Evolutionary conservation across 306 rosid species (phyloP).

Genomic region (Lablab purpureus): DNA sequence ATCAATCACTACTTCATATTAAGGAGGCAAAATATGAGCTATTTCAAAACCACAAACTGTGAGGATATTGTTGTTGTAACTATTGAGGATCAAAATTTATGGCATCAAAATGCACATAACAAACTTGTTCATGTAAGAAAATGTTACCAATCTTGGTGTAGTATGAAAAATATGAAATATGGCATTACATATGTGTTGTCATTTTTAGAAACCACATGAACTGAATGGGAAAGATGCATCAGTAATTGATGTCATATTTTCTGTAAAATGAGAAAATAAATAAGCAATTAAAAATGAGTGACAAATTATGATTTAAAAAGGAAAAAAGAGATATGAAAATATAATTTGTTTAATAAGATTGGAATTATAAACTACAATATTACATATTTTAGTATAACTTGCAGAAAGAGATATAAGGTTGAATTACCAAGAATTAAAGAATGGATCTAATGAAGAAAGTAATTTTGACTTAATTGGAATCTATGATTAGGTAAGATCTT

Average conservation of each 20-base stretch:
- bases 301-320: not conserved
- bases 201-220: not conserved
- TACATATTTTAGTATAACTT: not conserved
- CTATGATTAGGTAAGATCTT: too few species aligned
- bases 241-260: constrained; percentile 45
- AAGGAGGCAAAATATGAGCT: too few species aligned
- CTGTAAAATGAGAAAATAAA: constrained; percentile 44
- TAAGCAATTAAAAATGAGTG: not conserved
- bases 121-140: constrained; percentile 34
- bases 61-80: too few species aligned
- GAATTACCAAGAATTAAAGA: not conserved
- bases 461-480: too few species aligned
- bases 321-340: not conserved
- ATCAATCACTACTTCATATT: too few species aligned
- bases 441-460: not conserved
- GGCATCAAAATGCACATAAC: too few species aligned
- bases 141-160: constrained; percentile 31
- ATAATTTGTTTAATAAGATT: too few species aligned
- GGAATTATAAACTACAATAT: not conserved
- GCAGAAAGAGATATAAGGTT: not conserved
- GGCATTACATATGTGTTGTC: not conserved
- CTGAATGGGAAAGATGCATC: constrained; percentile 13
- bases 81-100: too few species aligned
- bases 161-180: constrained; percentile 42
- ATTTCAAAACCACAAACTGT: too few species aligned